phyloP scores from a whole-genome alignment of 2,329 filamentous ascomycete genomes.

The Pseudogymnoascus sp. region DNA sequence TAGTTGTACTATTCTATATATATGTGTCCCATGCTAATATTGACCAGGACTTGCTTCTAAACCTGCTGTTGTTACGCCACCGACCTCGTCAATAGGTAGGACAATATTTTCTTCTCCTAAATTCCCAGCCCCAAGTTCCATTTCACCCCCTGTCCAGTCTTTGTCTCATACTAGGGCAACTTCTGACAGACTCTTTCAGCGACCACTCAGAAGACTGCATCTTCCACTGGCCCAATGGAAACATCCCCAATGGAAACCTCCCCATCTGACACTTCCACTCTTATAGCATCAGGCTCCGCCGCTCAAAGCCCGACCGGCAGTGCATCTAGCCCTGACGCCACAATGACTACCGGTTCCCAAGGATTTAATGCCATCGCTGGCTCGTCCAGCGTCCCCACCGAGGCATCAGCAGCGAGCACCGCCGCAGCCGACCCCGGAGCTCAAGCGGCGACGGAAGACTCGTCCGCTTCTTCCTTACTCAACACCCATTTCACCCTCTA shows the following conservation, averaged over 20 bases:
- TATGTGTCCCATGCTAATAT: conserved; percentile 13
- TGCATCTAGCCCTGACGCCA: neutral
- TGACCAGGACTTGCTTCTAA: conserved; percentile 20
- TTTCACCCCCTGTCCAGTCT: neutral
- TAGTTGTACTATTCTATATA: conserved; percentile 22
- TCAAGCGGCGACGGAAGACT: neutral
- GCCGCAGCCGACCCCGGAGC: neutral
- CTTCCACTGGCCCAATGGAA: neutral
- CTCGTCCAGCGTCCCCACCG: neutral
- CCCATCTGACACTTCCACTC: neutral
- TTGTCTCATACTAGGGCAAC: conserved; percentile 1
- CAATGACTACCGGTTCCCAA: neutral
- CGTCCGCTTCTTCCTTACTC: neutral
- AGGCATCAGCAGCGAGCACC: neutral
- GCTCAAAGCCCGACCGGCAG: neutral
- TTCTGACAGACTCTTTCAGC: neutral
- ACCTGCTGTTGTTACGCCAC: conserved; percentile 13
- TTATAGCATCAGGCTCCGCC: neutral
- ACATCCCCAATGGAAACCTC: no score
- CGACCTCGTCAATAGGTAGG: conserved; percentile 14
- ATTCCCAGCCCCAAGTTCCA: neutral
- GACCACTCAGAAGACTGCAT: neutral
- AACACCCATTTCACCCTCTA: neutral
- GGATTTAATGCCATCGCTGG: neutral
- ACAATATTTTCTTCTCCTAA: neutral